Evolutionary conservation across 768 basidiomycete genomes (phyloP).

Genomic region (Zangia roseola): DNA sequence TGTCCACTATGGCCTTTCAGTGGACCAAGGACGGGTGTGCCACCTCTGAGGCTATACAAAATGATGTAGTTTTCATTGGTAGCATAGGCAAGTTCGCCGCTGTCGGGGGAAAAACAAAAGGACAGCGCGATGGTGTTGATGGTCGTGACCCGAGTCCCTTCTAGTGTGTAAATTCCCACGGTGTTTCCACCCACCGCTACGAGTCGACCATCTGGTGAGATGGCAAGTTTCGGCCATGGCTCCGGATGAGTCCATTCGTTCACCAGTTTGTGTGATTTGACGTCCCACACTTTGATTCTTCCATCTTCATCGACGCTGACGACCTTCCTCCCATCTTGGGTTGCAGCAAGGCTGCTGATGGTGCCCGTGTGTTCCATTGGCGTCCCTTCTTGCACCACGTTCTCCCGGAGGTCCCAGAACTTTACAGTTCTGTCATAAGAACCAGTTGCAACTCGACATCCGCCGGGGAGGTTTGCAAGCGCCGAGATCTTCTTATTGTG

Average conservation of each 20-base stretch:
- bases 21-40: not conserved
- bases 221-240: not conserved
- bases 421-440: no score
- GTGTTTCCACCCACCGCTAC: not conserved
- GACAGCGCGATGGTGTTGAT: not conserved
- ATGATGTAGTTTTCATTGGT: not conserved
- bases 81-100: not conserved
- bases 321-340: not conserved
- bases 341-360: not conserved
- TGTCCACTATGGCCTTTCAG: not conserved
- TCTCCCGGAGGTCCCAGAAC: no score
- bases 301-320: not conserved
- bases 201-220: slow-evolving; percentile 1
- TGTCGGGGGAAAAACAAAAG: slow-evolving; percentile 2
- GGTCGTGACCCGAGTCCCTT: not conserved
- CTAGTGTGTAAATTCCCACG: not conserved
- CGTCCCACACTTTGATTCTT: not conserved
- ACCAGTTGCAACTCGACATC: no score
- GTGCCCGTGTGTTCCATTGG: not conserved
- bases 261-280: not conserved
- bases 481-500: no score
- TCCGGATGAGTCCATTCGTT: not conserved
- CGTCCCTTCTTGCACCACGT: no score
- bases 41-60: not conserved
- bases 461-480: no score